Base-by-base conservation (phyloP, 2,329 filamentous ascomycete species). In the Dactylellina cionopaga region DNA sequence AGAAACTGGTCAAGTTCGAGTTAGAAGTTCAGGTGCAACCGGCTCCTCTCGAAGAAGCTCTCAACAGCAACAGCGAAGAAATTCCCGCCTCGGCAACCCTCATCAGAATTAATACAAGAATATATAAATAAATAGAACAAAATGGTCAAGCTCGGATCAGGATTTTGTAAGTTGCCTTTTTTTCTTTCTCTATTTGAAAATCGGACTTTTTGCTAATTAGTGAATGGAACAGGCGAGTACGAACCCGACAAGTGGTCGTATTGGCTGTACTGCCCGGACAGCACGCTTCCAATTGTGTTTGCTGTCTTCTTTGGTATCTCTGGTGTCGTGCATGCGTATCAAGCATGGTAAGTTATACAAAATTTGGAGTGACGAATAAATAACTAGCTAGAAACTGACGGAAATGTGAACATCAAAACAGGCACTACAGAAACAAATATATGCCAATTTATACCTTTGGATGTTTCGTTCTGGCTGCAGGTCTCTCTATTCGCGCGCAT, bases 351-450 rank as follows among this genome's bases (percentile, higher is more conserved):
- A 54, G 59, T 56, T 15, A n/a, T 35, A 13, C 11, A 6, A 9
- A 24, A 11, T n/a, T 6, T 9, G 1, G 2, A 19, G 17, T 41
- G 24, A 22, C n/a, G n/a, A n/a, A n/a, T n/a, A n/a, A n/a, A n/a
- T n/a, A 27, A 37, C 7, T 44, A n/a, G 24, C 5, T 13, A 2
- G 2, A 54, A 19, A 29, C 37, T 54, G 47, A 72, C 51, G 13
- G 4, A 22, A 15, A n/a, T n/a, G 35, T 39, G 7, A 11, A 6
- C 9, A 5, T 24, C 51, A 11, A 11, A 51, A 49, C 29, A 64
- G 68, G 68, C 54, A 64, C 13, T 73, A 73, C 55, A 73, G 49
- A 73, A 73, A 59, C 49, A 65, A 66, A 46, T 73, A 73, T 31
- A 66, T 66, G 59, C 68, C 62, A 25, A 54, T 66, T 19, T 73